phyloP scores from a whole-genome alignment of 345 rosid genomes.

The Acer saccharum region DNA sequence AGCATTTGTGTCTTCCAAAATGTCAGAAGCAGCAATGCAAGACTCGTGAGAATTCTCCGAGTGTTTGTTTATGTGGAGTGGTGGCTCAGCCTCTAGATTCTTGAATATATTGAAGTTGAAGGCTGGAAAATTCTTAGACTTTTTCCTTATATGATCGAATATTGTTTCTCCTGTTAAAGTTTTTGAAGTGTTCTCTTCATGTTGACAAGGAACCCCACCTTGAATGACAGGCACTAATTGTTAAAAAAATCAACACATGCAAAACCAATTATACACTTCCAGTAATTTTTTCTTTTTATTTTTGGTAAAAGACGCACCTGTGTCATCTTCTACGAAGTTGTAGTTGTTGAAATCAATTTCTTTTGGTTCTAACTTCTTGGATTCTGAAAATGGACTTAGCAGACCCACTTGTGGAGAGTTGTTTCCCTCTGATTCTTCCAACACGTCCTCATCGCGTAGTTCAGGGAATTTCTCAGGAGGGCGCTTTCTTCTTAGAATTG shows the following conservation, averaged over 20 bases:
- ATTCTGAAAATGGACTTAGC: conserved; percentile 25
- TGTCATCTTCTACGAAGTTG: conserved; percentile 30
- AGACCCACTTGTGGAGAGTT: conserved; percentile 32
- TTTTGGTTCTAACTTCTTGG: conserved; percentile 23
- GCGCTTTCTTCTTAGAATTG: conserved; percentile 53
- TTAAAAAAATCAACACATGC: conserved; percentile 10
- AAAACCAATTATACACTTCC: neutral
- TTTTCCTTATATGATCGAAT: conserved; percentile 68
- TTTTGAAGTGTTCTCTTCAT: conserved; percentile 26
- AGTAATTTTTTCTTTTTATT: neutral
- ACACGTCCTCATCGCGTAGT: conserved; percentile 27
- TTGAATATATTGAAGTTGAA: conserved; percentile 35
- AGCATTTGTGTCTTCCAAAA: conserved; percentile 11
- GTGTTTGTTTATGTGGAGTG: conserved; percentile 10
- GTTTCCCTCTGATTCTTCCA: conserved; percentile 27
- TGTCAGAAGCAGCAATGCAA: conserved; percentile 22
- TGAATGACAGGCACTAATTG: conserved; percentile 6
- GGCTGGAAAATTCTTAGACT: conserved; percentile 59
- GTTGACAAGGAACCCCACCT: conserved; percentile 37
- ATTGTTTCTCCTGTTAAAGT: conserved; percentile 51
- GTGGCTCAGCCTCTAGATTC: conserved; percentile 18
- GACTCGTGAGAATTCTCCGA: conserved; percentile 22
- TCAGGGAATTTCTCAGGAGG: conserved; percentile 40
- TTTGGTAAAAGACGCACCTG: conserved; percentile 34
- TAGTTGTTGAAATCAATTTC: conserved; percentile 20